Conservation (phyloP, 345 rosid genomes). For the Euphorbia lathyris region DNA sequence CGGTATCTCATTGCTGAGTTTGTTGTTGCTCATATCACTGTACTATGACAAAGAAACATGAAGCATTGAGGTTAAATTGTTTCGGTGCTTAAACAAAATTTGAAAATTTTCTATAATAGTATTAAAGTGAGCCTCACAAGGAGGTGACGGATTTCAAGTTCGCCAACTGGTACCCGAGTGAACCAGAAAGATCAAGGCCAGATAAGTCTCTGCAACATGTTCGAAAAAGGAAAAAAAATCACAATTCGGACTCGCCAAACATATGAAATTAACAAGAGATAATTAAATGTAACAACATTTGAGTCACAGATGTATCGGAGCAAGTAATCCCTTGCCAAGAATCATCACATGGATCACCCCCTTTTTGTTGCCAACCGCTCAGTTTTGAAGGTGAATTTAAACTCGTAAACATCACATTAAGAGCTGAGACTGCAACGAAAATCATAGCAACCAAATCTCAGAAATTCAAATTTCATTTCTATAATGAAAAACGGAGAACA, state of each 20-base stretch:
- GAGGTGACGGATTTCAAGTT: conserved; percentile 77
- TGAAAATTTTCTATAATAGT: conserved; percentile 3
- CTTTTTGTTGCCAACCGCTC: conserved; percentile 64
- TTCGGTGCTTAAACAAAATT: conserved; percentile 4
- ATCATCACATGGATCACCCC: conserved; percentile 90
- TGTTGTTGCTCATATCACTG: conserved; percentile 92
- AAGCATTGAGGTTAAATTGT: conserved; percentile 22
- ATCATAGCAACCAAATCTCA: conserved; percentile 20
- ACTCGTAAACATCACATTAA: conserved; percentile 77
- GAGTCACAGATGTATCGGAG: conserved; percentile 71
- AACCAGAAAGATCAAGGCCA: conserved; percentile 70
- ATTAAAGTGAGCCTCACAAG: conserved; percentile 52
- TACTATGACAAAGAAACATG: conserved; percentile 47
- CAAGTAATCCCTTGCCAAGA: conserved; percentile 88
- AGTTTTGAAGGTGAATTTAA: conserved; percentile 73
- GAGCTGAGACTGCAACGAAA: conserved; percentile 62
- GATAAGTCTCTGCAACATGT: conserved; percentile 59
- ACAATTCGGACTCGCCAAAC: not conserved
- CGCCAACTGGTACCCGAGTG: conserved; percentile 76
- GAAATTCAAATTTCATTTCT: not conserved
- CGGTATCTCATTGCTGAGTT: conserved; percentile 71
- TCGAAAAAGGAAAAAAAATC: not conserved
- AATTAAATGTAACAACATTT: conserved; percentile 43
- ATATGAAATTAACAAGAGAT: not conserved
- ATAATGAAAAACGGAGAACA: not conserved